Conservation (phyloP, 2,329 filamentous ascomycete genomes). For the Fusarium incarnatum region DNA sequence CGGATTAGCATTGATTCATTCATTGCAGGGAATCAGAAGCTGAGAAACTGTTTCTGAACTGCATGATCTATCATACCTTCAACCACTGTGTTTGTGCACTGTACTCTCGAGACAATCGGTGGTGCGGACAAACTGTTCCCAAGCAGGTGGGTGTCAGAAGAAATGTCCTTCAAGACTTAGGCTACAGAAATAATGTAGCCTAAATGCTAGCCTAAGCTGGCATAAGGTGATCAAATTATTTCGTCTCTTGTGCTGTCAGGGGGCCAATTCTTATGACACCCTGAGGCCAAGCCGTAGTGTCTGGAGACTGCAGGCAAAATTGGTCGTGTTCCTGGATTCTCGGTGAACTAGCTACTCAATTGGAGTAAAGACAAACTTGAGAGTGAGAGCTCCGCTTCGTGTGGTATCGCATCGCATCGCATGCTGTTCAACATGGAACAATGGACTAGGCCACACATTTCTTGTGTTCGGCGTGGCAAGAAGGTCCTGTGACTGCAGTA, state of each 20-base stretch:
- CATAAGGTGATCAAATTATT: too few relatives aligned
- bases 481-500: constrained; percentile 48
- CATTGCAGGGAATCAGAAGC: constrained; percentile 5
- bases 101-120: background rate
- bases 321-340: constrained; percentile 46
- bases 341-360: constrained; percentile 46
- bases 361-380: constrained; percentile 25
- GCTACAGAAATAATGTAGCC: too few relatives aligned
- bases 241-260: too few relatives aligned
- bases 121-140: constrained; percentile 38
- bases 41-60: constrained; percentile 12
- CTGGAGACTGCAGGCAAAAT: constrained; percentile 22
- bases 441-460: constrained; percentile 30
- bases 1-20: background rate
- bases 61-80: constrained; percentile 7
- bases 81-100: constrained; percentile 18
- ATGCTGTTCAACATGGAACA: constrained; percentile 29
- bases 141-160: too few relatives aligned
- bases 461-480: constrained; percentile 43
- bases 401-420: constrained; percentile 18
- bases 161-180: too few relatives aligned
- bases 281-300: constrained; percentile 17
- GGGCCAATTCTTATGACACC: too few relatives aligned
- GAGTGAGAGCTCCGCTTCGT: constrained; percentile 1
- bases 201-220: too few relatives aligned